Percentiles rank a stretch among this genome's conserved stretches.
Evolutionary conservation across 1,139 yeast genomes (phyloP).

Genomic region (Candida pseudoviswanathii): DNA sequence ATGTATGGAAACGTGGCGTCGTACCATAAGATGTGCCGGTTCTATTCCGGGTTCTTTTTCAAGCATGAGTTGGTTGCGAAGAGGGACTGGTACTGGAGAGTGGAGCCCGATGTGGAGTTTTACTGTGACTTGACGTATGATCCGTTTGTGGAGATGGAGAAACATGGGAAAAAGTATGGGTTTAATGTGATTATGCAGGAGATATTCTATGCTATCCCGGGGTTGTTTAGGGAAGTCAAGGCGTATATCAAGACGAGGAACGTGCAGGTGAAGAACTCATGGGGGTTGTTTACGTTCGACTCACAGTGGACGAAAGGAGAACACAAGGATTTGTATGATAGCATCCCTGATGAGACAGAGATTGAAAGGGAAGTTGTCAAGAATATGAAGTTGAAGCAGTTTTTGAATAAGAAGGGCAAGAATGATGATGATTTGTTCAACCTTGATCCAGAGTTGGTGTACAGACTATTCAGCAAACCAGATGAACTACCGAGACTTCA

Average conservation of each 20-base stretch:
- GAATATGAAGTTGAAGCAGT: conserved; percentile 27
- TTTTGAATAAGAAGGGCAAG: conserved; percentile 23
- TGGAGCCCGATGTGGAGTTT: conserved; percentile 88
- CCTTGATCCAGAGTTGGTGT: conserved; percentile 22
- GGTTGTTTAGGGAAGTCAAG: conserved; percentile 69
- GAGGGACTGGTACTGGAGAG: conserved; percentile 92
- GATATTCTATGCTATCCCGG: conserved; percentile 77
- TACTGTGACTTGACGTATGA: conserved; percentile 90
- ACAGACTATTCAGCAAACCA: conserved; percentile 27
- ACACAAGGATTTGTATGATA: conserved; percentile 25
- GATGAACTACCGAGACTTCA: conserved; percentile 35
- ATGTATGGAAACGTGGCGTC: conserved; percentile 80
- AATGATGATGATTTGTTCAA: conserved; percentile 27
- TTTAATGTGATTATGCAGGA: conserved; percentile 79
- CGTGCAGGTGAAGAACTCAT: conserved; percentile 55
- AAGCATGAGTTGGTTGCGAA: conserved; percentile 68
- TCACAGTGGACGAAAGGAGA: conserved; percentile 27
- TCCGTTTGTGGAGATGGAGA: conserved; percentile 82
- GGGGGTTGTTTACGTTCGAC: conserved; percentile 55
- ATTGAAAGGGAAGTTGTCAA: conserved; percentile 31
- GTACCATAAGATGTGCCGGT: conserved; percentile 74
- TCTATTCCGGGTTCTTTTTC: conserved; percentile 76
- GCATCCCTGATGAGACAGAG: conserved; percentile 17
- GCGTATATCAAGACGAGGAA: conserved; percentile 52
- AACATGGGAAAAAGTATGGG: conserved; percentile 72